Base-by-base conservation (phyloP, 768 basidiomycete genomes). In the Calvatia gigantea region DNA sequence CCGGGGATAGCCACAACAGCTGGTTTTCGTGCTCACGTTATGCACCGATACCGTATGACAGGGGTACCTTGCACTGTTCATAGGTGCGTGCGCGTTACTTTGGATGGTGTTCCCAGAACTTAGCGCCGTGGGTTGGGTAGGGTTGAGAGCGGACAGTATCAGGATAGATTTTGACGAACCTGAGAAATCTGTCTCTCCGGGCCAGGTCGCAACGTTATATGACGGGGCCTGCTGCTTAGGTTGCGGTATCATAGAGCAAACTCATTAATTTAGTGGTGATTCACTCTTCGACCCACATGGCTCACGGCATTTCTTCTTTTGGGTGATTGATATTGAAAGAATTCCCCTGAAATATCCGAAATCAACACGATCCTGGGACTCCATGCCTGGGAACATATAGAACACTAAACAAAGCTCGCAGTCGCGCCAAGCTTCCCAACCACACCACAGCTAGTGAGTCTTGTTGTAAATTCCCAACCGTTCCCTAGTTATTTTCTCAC, bases 141-240 rank as follows among this genome's bases (percentile, higher is more conserved):
- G 59, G 41, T 58, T 59, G 27, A 32, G 9, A 61, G 54, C 44
- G 68, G 61, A 11, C 65, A 75, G 27, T 61, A n/a, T 81, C 4
- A 54, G 62, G 2, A 75, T 92, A 41, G 62, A 69, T 0, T 87
- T 90, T 60, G 75, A 78, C 35, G 68, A 78, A 32, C 83, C 87
- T 0, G 75, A 89, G 46, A 79, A 81, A 38, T 87, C 84, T 5
- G 83, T 94, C 14, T 78, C 91, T 0, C 81, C 85, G 0, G 95
- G 95, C 1, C 95, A 98, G 69, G 81, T 89, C 27, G 86, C 85
- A 5, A 85, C 81, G 0, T 60, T 96, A 2, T 97, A 85, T 69
- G 77, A 84, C 54, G 83, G 75, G 2, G 78, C 84, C 42, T 87
- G 87, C 85, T 94, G 92, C 68, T 74, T 96, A 28, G 94, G 94